A percentile compares a stretch with the other conserved stretches of the same genome.
These are phyloP conservation scores for Fusarium brevicatenulatum DNA, from an alignment of 2,329 filamentous ascomycete genomes.

Conservation along the genomic window DNA sequence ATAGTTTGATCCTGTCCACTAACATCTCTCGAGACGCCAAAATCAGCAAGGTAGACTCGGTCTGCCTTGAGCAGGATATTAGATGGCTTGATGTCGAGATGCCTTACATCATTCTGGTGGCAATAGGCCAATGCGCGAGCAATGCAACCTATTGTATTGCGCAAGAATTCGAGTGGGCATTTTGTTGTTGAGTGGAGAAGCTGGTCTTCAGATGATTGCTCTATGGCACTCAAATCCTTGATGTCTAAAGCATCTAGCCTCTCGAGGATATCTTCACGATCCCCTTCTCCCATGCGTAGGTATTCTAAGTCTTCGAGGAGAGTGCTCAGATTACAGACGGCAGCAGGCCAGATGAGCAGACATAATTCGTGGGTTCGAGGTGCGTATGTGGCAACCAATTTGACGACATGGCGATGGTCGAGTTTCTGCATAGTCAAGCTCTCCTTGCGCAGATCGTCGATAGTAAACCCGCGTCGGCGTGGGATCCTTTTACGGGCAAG, in stretches of 20 bases:
- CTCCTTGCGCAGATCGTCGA: constrained; percentile 57
- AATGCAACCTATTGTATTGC: constrained; percentile 56
- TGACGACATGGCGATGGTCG: constrained; percentile 59
- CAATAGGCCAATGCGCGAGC: constrained; percentile 56
- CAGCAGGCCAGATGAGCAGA: constrained; percentile 59
- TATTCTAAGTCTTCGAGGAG: constrained; percentile 57
- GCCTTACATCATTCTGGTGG: constrained; percentile 55
- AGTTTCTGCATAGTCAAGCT: constrained; percentile 59
- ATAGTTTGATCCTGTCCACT: constrained; percentile 57
- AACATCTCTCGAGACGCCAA: constrained; percentile 60
- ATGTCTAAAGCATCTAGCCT: constrained; percentile 53
- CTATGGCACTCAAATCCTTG: constrained; percentile 50
- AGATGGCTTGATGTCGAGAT: constrained; percentile 60
- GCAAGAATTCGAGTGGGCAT: constrained; percentile 55
- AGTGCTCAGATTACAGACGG: constrained; percentile 56
- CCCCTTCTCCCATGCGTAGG: constrained; percentile 51
- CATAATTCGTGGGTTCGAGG: constrained; percentile 54
- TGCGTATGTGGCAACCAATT: constrained; percentile 59
- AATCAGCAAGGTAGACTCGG: constrained; percentile 60
- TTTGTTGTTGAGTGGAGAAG: constrained; percentile 37
- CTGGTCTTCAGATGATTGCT: constrained; percentile 39
- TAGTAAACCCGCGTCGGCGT: constrained; percentile 49
- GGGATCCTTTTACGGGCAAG: constrained; percentile 58
- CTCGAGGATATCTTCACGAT: constrained; percentile 53
- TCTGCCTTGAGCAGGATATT: constrained; percentile 59